Base-by-base conservation (phyloP, 805 yeast species). In the Lipomyces sp. region DNA sequence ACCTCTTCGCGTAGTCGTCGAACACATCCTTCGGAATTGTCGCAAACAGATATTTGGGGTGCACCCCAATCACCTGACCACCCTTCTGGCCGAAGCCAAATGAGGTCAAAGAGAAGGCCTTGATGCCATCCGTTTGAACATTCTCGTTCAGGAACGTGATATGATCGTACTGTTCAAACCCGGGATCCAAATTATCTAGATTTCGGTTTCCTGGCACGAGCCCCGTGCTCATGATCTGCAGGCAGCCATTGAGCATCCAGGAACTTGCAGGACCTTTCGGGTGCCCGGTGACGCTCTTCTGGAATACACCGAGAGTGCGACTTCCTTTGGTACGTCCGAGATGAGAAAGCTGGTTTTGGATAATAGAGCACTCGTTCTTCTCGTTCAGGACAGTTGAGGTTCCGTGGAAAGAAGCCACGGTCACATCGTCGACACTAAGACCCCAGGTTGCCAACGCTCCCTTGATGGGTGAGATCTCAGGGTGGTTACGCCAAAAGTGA, bases 241-340 rank as follows among this genome's bases (percentile, higher is more conserved):
- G 82, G 66, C 91, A 97, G 81, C 99, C 99, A 80, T 94, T 95
- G 85, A 94, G 83, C 98, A 95, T 95, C 98, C 98, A 94, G 65
- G 99, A 98, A 85, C 97, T 98, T 64, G 99, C 99, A 75, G 98
- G 98, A 86, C 99, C 99, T 90, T 94, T 94, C 75, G 98, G 98
- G 84, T 94, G 99, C 82, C 99, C 99, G 75, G 99, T 94, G 77
- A 94, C 86, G 87, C 85, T 94, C 82, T 94, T 94, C 82, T 94
- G 99, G 96, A 95, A 93, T 64, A 94, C 96, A 86, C 98, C 98
- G 74, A 89, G 84, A 59, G 95, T 93, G 70, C 98, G 97, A 83
- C 95, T 95, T 82, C 99, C 99, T 82, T 90, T 92, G 65, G 96
- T 82, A 83, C 99, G 89, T 74, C 98, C 98, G 77, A 94, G 84